These are phyloP conservation scores for Salvia sclarea DNA, from an alignment of 305 asterid species.

Conservation along the genomic window DNA sequence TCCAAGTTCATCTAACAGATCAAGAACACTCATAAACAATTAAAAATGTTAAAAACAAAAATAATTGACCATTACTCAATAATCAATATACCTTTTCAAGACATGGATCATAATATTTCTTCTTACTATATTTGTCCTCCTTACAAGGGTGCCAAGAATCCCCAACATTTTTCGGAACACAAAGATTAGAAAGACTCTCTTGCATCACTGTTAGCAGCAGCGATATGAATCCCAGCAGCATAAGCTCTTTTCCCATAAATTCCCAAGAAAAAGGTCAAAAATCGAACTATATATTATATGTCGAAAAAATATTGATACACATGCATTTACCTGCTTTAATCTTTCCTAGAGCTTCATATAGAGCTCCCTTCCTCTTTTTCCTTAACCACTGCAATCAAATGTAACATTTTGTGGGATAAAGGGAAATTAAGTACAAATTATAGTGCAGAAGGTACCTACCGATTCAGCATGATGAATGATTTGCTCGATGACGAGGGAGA, in stretches of 20 bases:
- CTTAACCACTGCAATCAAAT: slow-evolving; percentile 60
- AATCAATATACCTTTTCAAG: slow-evolving; percentile 37
- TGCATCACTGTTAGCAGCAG: slow-evolving; percentile 56
- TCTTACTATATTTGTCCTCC: neutral
- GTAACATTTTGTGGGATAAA: no score
- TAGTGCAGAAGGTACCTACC: no score
- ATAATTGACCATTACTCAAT: no score
- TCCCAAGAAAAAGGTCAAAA: no score
- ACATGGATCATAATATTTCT: slow-evolving; percentile 49
- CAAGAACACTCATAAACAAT: no score
- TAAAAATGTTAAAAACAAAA: no score
- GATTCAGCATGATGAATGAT: slow-evolving; percentile 44
- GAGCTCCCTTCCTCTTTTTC: slow-evolving; percentile 47
- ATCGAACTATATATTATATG: no score
- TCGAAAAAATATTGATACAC: neutral
- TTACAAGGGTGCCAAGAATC: slow-evolving; percentile 79
- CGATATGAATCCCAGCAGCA: slow-evolving; percentile 81
- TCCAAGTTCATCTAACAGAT: no score
- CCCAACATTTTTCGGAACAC: slow-evolving; percentile 57
- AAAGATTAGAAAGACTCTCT: slow-evolving; percentile 44
- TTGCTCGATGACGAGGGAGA: slow-evolving; percentile 61
- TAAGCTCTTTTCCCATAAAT: no score
- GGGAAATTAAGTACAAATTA: no score
- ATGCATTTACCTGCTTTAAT: slow-evolving; percentile 65
- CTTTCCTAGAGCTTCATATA: slow-evolving; percentile 73